These are phyloP conservation scores for Penicillium herquei DNA, from an alignment of 495 filamentous ascomycete genomes.

Conservation along the genomic window DNA sequence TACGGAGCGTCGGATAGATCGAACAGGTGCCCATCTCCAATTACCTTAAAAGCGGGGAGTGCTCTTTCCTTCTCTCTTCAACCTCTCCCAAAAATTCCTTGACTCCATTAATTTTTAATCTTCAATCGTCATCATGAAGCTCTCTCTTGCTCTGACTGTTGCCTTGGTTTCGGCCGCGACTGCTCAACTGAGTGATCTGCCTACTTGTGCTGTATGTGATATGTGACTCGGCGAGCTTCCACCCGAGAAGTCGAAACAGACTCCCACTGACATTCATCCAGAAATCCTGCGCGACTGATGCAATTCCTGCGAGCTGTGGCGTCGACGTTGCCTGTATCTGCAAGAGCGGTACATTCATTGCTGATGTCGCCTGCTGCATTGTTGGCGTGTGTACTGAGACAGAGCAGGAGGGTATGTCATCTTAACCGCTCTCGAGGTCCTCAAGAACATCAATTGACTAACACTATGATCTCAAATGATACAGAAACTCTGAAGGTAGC, in stretches of 20 bases:
- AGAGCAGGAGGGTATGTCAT: slow-evolving; percentile 56
- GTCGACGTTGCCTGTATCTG: slow-evolving; percentile 70
- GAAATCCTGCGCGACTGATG: slow-evolving; percentile 51
- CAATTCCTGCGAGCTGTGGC: slow-evolving; percentile 52
- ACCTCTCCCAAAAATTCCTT: background rate
- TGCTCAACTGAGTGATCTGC: slow-evolving; percentile 46
- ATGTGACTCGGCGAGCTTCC: background rate
- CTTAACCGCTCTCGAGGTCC: background rate
- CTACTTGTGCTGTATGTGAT: slow-evolving; percentile 46
- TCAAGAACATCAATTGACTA: background rate
- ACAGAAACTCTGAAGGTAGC: slow-evolving; percentile 51
- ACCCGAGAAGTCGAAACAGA: too few relatives aligned
- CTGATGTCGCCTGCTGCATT: slow-evolving; percentile 66
- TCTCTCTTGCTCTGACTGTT: slow-evolving; percentile 28
- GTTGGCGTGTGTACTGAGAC: slow-evolving; percentile 45
- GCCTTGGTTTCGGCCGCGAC: slow-evolving; percentile 31
- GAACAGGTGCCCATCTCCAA: too few relatives aligned
- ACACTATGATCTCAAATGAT: background rate
- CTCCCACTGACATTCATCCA: slow-evolving; percentile 23
- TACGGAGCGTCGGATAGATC: too few relatives aligned
- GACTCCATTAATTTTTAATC: background rate
- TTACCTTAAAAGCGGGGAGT: background rate
- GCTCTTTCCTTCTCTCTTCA: background rate
- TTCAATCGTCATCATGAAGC: slow-evolving; percentile 35
- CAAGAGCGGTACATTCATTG: slow-evolving; percentile 54